Base-by-base conservation (phyloP, 208 protist species). In the Paratrypanosoma confusum region DNA sequence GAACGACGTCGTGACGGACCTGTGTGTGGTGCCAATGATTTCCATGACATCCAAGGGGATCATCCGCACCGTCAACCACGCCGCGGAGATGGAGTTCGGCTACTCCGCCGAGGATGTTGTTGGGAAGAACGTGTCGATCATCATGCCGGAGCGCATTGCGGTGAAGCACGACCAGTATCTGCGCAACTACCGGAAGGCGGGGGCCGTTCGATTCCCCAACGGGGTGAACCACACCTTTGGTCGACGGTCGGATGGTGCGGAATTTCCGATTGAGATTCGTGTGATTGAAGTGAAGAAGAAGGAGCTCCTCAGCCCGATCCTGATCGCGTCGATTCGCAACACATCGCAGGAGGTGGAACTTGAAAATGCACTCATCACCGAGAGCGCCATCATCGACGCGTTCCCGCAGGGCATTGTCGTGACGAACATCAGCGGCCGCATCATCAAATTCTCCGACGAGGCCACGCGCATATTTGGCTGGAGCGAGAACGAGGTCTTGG, bases 401-500 rank as follows among this genome's bases (percentile, higher is more conserved):
- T 32, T 40, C 5, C 41, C 47, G 20, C 13, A 22, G 8, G 40
- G 50, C 17, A 24, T 65, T 14, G 34, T 73, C 21, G 53, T 51
- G 35, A 64, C 50, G 3, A 40, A 65, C 32, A n/a, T 2, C 6
- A 4, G 26, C 0, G 61, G 61, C 14, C 20, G 16, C 5, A 33
- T 68, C 13, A 11, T 17, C 3, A 18, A 21, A 18, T 39, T 57
- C 39, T 61, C 54, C n/a, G 25, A 44, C 13, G 39, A 41, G 13
- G 57, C 60, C 7, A 23, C n/a, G 8, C 11, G 36, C 14, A 20
- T 65, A 7, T 71, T 66, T 47, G 64, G 43, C 14, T 72, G 26
- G 11, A 37, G 3, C 10, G 7, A 6, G 10, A 56, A 57, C 13
- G 58, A 47, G 21, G 16, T 64, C 13, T 18, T 64, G 5, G 50